phyloP scores from a whole-genome alignment of 164 flowering plant species.

The Buxus sempervirens region DNA sequence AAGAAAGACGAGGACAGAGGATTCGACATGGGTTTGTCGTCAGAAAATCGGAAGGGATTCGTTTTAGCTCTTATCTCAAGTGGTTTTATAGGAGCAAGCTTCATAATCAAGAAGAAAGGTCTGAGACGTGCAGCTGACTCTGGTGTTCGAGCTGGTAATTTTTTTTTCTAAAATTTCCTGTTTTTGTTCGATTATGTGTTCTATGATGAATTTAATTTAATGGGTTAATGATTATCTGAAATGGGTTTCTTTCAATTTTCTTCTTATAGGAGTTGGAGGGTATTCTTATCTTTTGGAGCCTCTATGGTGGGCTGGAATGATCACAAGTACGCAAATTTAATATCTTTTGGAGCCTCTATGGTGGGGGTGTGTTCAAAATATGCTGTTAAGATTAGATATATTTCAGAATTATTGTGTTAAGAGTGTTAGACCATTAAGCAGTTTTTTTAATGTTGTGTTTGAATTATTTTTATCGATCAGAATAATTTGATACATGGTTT shows the following conservation, averaged over 20 bases:
- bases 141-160: conserved; percentile 72
- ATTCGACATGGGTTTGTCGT: conserved; percentile 35
- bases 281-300: conserved; percentile 74
- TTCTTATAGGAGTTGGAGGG: conserved; percentile 67
- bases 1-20: neutral
- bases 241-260: conserved; percentile 11
- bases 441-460: neutral
- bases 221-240: conserved; percentile 16
- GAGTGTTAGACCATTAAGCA: conserved; percentile 2
- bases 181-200: neutral
- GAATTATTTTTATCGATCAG: too few relatives aligned
- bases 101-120: conserved; percentile 85
- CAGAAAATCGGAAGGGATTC: conserved; percentile 64
- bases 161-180: neutral
- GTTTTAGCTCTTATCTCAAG: conserved; percentile 61
- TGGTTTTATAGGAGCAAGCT: conserved; percentile 73
- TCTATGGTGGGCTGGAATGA: conserved; percentile 87
- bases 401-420: neutral
- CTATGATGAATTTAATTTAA: conserved; percentile 2
- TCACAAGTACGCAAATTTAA: conserved; percentile 52
- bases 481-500: too few relatives aligned
- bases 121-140: conserved; percentile 66
- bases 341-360: too few relatives aligned
- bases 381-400: neutral
- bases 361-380: neutral